Evolutionary conservation across 257 asterid genomes (phyloP).

Genomic region (Plectranthus barbatus): DNA sequence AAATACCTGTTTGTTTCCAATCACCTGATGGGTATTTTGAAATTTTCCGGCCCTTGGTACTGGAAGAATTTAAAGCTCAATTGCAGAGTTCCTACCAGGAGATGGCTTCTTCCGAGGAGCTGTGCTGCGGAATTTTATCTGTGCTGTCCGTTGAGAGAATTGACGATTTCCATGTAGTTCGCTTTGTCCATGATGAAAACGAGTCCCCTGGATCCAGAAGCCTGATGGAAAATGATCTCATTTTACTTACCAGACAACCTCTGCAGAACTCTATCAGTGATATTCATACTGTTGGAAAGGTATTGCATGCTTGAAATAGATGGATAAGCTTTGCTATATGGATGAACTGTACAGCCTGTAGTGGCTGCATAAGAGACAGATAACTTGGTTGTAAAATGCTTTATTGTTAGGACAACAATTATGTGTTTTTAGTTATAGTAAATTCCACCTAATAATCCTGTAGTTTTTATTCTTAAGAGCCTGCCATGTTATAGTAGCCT

Average conservation of each 20-base stretch:
- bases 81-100: slow-evolving; percentile 81
- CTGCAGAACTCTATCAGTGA: slow-evolving; percentile 42
- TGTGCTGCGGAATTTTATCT: slow-evolving; percentile 65
- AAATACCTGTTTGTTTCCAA: slow-evolving; percentile 76
- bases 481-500: slow-evolving; percentile 1
- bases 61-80: slow-evolving; percentile 97
- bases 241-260: slow-evolving; percentile 76
- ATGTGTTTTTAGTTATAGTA: neutral
- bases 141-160: slow-evolving; percentile 86
- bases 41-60: slow-evolving; percentile 75
- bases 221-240: slow-evolving; percentile 76
- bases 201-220: slow-evolving; percentile 44
- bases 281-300: slow-evolving; percentile 90
- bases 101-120: slow-evolving; percentile 56
- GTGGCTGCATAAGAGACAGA: slow-evolving; percentile 1
- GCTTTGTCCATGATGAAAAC: slow-evolving; percentile 70
- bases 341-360: slow-evolving; percentile 12
- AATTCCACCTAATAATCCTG: neutral
- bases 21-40: slow-evolving; percentile 80
- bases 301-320: slow-evolving; percentile 17
- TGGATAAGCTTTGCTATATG: slow-evolving; percentile 5
- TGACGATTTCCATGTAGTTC: slow-evolving; percentile 88
- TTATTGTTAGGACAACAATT: neutral
- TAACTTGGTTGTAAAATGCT: neutral
- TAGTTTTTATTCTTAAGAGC: slow-evolving; percentile 6